Conservation (phyloP, 352 stramenopile genomes). For the Detonula confervacea region DNA sequence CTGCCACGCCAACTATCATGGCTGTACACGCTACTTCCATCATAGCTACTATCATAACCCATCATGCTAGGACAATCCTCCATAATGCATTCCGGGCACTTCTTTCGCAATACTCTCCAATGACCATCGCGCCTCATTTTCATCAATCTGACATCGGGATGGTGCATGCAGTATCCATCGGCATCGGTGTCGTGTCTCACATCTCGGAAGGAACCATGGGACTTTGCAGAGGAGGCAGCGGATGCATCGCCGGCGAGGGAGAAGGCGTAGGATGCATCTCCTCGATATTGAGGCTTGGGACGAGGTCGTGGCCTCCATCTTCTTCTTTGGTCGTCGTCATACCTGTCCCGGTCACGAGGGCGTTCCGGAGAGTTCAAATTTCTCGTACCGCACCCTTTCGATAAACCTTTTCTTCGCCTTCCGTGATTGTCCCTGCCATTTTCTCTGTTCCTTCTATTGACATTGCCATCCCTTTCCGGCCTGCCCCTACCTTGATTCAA, state of each 20-base stretch:
- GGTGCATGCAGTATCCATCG: conserved; percentile 46
- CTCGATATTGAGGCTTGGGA: neutral
- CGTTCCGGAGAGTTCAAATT: neutral
- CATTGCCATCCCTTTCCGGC: neutral
- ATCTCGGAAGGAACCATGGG: neutral
- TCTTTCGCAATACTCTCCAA: conserved; percentile 45
- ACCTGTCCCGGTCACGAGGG: too few relatives aligned
- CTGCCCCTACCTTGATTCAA: neutral
- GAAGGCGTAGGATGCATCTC: neutral
- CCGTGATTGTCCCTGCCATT: neutral
- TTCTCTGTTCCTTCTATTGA: neutral
- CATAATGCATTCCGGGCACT: conserved; percentile 44
- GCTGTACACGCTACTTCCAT: neutral
- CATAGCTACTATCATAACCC: neutral
- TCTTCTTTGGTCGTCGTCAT: neutral
- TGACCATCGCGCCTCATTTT: conserved; percentile 19
- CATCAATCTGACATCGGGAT: conserved; percentile 45
- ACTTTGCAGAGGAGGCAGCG: neutral
- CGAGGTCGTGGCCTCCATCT: neutral
- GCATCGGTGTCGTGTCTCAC: conserved; percentile 38
- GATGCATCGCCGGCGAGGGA: neutral
- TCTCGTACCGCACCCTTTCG: neutral
- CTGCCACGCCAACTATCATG: neutral
- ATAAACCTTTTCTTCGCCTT: neutral
- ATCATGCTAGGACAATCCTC: conserved; percentile 31